A percentile compares a stretch with the other conserved stretches of the same genome.
These are phyloP conservation scores for Evernia prunastri DNA, from an alignment of 495 filamentous ascomycete genomes.

Conservation along the genomic window DNA sequence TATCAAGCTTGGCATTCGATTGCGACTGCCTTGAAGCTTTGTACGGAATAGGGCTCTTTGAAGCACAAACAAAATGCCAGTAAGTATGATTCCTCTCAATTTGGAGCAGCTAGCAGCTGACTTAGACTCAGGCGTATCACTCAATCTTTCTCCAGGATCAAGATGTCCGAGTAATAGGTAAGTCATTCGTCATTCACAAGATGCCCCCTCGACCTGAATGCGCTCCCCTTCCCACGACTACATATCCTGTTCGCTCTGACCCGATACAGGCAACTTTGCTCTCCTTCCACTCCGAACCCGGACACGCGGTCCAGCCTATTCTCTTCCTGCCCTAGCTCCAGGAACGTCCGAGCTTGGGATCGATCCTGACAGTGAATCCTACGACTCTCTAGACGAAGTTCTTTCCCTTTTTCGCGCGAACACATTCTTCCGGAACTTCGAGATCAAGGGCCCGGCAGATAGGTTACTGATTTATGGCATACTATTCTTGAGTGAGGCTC, in stretches of 20 bases:
- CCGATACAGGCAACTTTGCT: slow-evolving; percentile 74
- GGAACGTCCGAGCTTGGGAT: slow-evolving; percentile 62
- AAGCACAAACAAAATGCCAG: slow-evolving; percentile 44
- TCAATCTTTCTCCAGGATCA: slow-evolving; percentile 84
- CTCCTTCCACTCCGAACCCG: slow-evolving; percentile 88
- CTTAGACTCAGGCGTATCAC: slow-evolving; percentile 68
- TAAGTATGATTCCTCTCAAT: slow-evolving; percentile 27
- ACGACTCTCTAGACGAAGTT: slow-evolving; percentile 92
- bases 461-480: slow-evolving; percentile 94
- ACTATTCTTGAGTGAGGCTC: slow-evolving; percentile 81
- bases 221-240: background rate
- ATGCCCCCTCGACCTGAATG: slow-evolving; percentile 19
- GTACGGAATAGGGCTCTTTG: no score
- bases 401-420: slow-evolving; percentile 92
- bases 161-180: slow-evolving; percentile 61
- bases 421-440: slow-evolving; percentile 98
- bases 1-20: slow-evolving; percentile 12
- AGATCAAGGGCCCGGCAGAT: slow-evolving; percentile 95
- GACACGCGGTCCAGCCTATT: slow-evolving; percentile 86
- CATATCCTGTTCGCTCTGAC: background rate
- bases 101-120: background rate
- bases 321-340: slow-evolving; percentile 66
- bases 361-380: slow-evolving; percentile 77
- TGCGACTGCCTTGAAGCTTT: slow-evolving; percentile 9
- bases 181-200: slow-evolving; percentile 25